Percentiles rank a stretch among this genome's conserved stretches.
These are phyloP conservation scores for Bretschneidera sinensis DNA, from an alignment of 345 rosid species.

Conservation along the genomic window DNA sequence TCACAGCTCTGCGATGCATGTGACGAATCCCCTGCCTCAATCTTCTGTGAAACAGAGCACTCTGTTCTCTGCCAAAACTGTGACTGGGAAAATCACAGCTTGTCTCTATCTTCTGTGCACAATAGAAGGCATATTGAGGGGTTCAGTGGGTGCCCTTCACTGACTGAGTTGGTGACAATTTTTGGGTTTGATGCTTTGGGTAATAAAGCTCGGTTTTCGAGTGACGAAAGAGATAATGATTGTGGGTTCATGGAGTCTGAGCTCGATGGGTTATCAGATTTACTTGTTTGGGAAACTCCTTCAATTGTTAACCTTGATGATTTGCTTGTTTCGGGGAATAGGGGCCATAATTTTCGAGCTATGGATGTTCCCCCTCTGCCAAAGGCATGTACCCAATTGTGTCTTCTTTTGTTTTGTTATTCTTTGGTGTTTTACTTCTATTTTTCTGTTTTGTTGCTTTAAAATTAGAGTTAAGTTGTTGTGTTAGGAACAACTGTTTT, in stretches of 20 bases:
- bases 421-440: not conserved
- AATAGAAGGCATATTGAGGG: constrained; percentile 75
- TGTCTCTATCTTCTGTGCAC: constrained; percentile 29
- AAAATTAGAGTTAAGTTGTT: not conserved
- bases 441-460: not conserved
- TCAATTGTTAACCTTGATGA: constrained; percentile 50
- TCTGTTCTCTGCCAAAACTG: constrained; percentile 80
- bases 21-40: constrained; percentile 55
- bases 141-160: constrained; percentile 64
- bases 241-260: constrained; percentile 16
- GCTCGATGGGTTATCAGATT: constrained; percentile 36
- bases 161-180: constrained; percentile 40
- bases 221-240: constrained; percentile 13
- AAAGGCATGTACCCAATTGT: constrained; percentile 34
- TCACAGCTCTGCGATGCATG: constrained; percentile 79
- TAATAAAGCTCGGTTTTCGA: constrained; percentile 24
- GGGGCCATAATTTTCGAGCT: constrained; percentile 47
- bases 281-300: constrained; percentile 52
- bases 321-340: constrained; percentile 43
- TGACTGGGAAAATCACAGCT: constrained; percentile 72
- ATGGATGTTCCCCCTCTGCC: constrained; percentile 68
- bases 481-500: not conserved
- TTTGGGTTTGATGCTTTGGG: constrained; percentile 55
- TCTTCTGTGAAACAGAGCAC: constrained; percentile 77
- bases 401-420: not conserved